Conservation (phyloP, 176 grass and related monocot genomes). For the Puya raimondii region DNA sequence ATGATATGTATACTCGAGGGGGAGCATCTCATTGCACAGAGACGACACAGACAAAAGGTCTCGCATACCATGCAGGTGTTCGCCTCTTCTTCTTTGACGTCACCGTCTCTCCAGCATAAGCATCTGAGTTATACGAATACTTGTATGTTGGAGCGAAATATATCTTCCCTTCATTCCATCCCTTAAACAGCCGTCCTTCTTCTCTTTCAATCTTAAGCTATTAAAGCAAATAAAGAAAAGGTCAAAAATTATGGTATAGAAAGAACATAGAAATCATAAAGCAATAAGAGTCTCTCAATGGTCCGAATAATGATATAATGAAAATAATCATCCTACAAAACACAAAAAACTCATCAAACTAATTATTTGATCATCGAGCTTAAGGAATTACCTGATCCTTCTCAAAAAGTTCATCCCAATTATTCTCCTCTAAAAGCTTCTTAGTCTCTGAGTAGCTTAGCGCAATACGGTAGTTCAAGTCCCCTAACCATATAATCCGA, state of each 20-base stretch:
- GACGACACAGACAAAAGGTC: constrained; percentile 2
- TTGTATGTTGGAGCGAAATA: constrained; percentile 95
- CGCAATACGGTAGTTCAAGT: constrained; percentile 88
- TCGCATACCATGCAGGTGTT: constrained; percentile 76
- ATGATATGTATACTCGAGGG: neutral
- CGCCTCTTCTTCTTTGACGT: constrained; percentile 92
- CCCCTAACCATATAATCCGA: constrained; percentile 71
- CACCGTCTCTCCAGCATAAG: constrained; percentile 66
- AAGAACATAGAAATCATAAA: neutral
- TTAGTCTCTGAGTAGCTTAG: constrained; percentile 69
- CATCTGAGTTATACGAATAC: constrained; percentile 73
- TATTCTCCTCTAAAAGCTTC: constrained; percentile 65
- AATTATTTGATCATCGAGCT: no score
- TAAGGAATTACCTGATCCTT: constrained; percentile 70
- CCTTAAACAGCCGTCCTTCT: constrained; percentile 64
- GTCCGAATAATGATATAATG: no score
- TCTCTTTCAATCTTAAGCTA: constrained; percentile 73
- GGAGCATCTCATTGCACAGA: neutral
- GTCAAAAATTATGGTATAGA: constrained; percentile 1
- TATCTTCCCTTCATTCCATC: constrained; percentile 86
- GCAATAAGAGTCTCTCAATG: no score
- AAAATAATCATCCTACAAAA: no score
- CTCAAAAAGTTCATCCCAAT: constrained; percentile 82
- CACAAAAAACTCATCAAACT: no score
- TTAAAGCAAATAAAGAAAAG: constrained; percentile 11